Base-by-base conservation (phyloP, 495 filamentous ascomycete species). In the Staphylotrichum longicolle region DNA sequence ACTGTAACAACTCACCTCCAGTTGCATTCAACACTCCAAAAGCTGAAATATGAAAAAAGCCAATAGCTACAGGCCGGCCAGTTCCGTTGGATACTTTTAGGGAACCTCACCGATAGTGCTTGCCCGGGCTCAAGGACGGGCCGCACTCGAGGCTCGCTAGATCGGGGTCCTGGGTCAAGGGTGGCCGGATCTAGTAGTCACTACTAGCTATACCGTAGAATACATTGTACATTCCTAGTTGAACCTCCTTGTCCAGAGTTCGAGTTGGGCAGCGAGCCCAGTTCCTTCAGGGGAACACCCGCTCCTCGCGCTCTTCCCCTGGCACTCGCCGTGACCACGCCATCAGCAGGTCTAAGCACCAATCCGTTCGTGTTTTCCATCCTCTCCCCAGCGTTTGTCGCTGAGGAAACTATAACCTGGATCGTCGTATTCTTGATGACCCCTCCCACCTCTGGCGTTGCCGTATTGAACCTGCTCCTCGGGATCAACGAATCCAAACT, bases 261-360 rank as follows among this genome's bases (percentile, higher is more conserved):
- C 4, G 67, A 68, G 3, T 35, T 68, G 49, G 82, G 68, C 35
- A 83, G 67, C 32, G 79, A 77, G 5, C 81, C 77, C 7, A 86
- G 64, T 54, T 87, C 81, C 46, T 83, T 78, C 1, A 86, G 69
- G 14, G 80, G 70, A 5, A 81, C 74, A 41, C 77, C 75, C 40
- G 78, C 80, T 1, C 81, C 80, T 14, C 74, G 68, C n/a, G 70
- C 72, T 14, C 68, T 61, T 20, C 77, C 76, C 30, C 53, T 66
- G 12, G 50, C 60, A 40, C 70, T 67, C 4, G 76, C 77, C 47
- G 68, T 65, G 0, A 61, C 59, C 6, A 56, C 59, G 3, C 50
- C 58, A 7, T 40, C 35, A 0, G 20, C 48, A 0, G 63, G 63
- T 7, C 49, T 34, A 1, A 66, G 49, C 39, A 50, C 6, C 42